Evolutionary conservation across 73 alveolate genomes (phyloP).

Genomic region (Uronychia setigera): DNA sequence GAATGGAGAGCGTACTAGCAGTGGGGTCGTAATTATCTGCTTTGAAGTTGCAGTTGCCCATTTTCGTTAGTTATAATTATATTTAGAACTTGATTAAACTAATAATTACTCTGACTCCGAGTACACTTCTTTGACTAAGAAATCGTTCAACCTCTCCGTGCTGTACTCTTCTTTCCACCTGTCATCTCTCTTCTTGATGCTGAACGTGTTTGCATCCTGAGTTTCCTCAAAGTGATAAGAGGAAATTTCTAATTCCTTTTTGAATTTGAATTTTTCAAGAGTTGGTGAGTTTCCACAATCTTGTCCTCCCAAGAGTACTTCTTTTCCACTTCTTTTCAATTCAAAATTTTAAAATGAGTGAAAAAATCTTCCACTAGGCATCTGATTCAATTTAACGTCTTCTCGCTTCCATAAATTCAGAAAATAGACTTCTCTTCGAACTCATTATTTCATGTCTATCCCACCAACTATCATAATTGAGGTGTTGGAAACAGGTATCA

Average conservation of each 20-base stretch:
- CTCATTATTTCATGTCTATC: neutral
- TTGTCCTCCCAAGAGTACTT: too few relatives aligned
- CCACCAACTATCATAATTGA: neutral
- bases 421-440: neutral
- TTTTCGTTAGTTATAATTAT: conserved; percentile 1
- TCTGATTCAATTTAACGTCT: neutral
- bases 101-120: neutral
- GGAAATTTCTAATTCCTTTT: neutral
- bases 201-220: neutral
- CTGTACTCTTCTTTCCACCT: neutral
- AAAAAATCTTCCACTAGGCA: too few relatives aligned
- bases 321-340: too few relatives aligned
- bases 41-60: conserved; percentile 47
- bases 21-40: conserved; percentile 13
- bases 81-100: neutral
- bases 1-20: neutral
- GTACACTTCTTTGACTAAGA: neutral
- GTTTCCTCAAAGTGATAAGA: neutral
- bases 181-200: neutral
- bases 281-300: too few relatives aligned
- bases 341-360: too few relatives aligned
- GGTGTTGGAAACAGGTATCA: too few relatives aligned
- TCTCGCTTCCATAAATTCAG: neutral
- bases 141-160: neutral
- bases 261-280: too few relatives aligned